phyloP scores from a whole-genome alignment of 495 filamentous ascomycete species.

The Penicillium odoratum region DNA sequence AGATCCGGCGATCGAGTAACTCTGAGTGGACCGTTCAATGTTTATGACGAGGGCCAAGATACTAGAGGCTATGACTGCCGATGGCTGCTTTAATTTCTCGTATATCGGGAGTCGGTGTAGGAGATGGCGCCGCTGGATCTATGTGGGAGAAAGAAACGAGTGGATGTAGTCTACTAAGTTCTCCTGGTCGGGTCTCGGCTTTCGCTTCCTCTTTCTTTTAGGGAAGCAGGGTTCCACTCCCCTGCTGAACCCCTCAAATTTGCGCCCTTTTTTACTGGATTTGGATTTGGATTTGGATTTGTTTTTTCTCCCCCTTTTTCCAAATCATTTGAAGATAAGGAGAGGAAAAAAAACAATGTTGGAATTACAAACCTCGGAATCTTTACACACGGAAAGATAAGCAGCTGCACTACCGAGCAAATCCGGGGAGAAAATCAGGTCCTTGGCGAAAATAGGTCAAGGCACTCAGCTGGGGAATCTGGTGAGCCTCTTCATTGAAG shows the following conservation, averaged over 20 bases:
- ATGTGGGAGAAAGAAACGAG: background rate
- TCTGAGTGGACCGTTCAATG: background rate
- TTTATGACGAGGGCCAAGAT: slow-evolving; percentile 11
- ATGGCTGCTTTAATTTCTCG: background rate
- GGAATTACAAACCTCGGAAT: background rate
- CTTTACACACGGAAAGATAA: background rate
- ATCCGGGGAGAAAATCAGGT: slow-evolving; percentile 3
- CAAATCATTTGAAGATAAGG: background rate
- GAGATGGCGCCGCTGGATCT: background rate
- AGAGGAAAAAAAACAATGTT: background rate
- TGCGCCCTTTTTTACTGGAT: background rate
- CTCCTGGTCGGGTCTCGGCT: slow-evolving; percentile 6
- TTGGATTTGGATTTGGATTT: background rate
- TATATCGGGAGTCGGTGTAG: background rate
- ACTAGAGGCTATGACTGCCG: background rate
- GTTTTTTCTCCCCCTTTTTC: background rate
- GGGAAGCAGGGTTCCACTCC: background rate
- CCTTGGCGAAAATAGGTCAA: background rate
- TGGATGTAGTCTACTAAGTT: background rate
- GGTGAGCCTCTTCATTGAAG: slow-evolving; percentile 6
- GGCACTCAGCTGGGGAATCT: slow-evolving; percentile 3
- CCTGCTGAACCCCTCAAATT: background rate
- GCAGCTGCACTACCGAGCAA: background rate
- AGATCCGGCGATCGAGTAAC: background rate
- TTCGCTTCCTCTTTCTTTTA: slow-evolving; percentile 1